Base-by-base conservation (phyloP, 371 early-diverging fungal genomes). In the Syncephalastrum monosporum region DNA sequence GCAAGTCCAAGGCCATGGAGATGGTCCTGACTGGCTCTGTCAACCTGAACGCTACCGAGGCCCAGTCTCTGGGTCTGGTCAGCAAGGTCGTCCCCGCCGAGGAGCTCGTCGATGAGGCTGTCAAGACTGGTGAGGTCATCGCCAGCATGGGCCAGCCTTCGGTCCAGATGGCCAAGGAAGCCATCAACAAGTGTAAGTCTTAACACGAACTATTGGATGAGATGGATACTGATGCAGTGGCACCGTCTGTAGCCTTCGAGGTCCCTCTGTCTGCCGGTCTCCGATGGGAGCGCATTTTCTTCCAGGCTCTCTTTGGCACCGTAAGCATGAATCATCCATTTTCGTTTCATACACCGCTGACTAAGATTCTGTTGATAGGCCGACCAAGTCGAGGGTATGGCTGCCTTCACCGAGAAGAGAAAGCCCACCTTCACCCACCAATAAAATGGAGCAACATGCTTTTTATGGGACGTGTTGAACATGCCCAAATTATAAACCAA, bases 1-100 rank as follows among this genome's bases (percentile, higher is more conserved):
- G 99, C 64, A 98, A 98, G 82, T 90, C 95, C 51, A 96, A 95
- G 86, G 96, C 98, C 46, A 98, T 98, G 99, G 97, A 98, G 74
- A 86, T 96, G 80, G 79, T 91, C 56, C 83, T 98, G 64, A 89
- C 94, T 29, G 99, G 99, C 50, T 78, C 78, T 16, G 77, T 85
- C 65, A 91, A 91, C 72, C 76, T 95, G 74, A 82, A 75, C 43
- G 99, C 99, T 16, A 74, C 81, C 53, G 97, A 98, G 71, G 99
- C 99, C 43, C 86, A 90, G 67, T 57, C 74, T 44, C 79, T 48
- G 71, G 81, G 91, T 42, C 82, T 98, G 53, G 97, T 98, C 43
- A 92, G 95, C 72, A 84, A 84, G 68, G 89, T 98, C 47, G 84
- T 91, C 68, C 97, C 97, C 47, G 85, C 87, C 19, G 97, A 91